These are phyloP conservation scores for Mycena sanguinolenta DNA, from an alignment of 768 basidiomycete genomes.

Conservation along the genomic window DNA sequence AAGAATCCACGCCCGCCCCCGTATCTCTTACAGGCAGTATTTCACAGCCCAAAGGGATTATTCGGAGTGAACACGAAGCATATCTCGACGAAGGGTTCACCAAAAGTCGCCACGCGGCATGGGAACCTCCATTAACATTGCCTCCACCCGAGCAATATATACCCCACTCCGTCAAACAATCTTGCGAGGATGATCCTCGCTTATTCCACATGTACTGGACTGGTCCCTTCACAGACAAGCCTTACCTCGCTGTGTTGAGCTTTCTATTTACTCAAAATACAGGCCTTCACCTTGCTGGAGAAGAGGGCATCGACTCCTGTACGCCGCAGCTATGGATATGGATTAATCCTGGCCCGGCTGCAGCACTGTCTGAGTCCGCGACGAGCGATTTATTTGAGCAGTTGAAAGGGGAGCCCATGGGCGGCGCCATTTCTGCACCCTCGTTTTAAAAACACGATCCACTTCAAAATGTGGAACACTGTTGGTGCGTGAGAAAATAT, in stretches of 20 bases:
- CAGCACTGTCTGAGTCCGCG: constrained; percentile 86
- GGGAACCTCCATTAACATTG: constrained; percentile 68
- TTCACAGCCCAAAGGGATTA: constrained; percentile 29
- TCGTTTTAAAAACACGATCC: constrained; percentile 90
- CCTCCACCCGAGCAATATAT: constrained; percentile 65
- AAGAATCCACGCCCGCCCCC: constrained; percentile 51
- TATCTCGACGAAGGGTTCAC: constrained; percentile 65
- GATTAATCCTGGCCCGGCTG: constrained; percentile 83
- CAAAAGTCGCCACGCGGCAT: constrained; percentile 72
- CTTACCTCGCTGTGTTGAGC: constrained; percentile 95
- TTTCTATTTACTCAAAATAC: constrained; percentile 97
- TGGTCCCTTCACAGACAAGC: constrained; percentile 98
- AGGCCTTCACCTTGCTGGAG: constrained; percentile 76
- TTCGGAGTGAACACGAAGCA: constrained; percentile 50
- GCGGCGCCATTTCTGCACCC: constrained; percentile 94
- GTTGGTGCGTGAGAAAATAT: constrained; percentile 57
- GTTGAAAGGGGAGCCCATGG: constrained; percentile 90
- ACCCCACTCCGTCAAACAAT: constrained; percentile 60
- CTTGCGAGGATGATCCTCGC: constrained; percentile 90
- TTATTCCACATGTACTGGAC: constrained; percentile 99
- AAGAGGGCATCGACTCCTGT: constrained; percentile 67
- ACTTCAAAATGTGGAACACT: constrained; percentile 98
- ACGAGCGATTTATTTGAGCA: constrained; percentile 84
- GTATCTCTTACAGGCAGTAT: constrained; percentile 35
- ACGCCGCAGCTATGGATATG: constrained; percentile 96